Conservation (phyloP, 2,329 filamentous ascomycete species). For the Lachnellula cervina region DNA sequence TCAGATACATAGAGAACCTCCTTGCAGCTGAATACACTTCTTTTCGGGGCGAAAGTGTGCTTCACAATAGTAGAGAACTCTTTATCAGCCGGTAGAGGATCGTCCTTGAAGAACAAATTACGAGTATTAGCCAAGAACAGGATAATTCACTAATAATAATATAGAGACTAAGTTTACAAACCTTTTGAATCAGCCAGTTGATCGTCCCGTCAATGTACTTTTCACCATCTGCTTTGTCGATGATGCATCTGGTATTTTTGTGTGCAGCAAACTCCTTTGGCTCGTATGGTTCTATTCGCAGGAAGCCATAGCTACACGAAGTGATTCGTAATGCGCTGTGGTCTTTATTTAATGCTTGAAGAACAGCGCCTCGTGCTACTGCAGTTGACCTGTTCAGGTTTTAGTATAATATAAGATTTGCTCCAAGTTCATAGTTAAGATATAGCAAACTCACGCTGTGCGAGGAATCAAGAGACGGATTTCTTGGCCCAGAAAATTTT, state of each 20-base stretch:
- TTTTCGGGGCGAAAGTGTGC: constrained; percentile 1
- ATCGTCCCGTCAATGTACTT: not conserved
- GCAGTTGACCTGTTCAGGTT: not conserved
- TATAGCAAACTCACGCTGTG: not conserved
- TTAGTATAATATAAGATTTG: not conserved
- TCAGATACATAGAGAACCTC: constrained; percentile 8
- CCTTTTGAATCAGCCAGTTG: too few species aligned
- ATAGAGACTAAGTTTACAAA: too few species aligned
- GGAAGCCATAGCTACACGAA: constrained; percentile 4
- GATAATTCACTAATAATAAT: too few species aligned
- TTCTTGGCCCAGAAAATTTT: constrained; percentile 4
- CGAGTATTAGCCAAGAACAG: too few species aligned
- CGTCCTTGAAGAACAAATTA: too few species aligned
- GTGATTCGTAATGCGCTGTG: not conserved
- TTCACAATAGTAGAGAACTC: not conserved
- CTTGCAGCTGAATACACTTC: not conserved
- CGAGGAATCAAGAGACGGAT: not conserved
- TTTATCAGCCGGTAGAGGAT: too few species aligned
- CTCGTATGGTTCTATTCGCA: not conserved
- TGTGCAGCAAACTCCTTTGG: not conserved
- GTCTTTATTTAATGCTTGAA: constrained; percentile 6
- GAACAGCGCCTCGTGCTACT: not conserved
- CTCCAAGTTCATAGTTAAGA: not conserved
- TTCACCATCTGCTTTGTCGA: constrained; percentile 1
- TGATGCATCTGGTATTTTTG: not conserved